Evolutionary conservation across 2,329 filamentous ascomycete genomes (phyloP).

Genomic region (Calonectria fujianensis): DNA sequence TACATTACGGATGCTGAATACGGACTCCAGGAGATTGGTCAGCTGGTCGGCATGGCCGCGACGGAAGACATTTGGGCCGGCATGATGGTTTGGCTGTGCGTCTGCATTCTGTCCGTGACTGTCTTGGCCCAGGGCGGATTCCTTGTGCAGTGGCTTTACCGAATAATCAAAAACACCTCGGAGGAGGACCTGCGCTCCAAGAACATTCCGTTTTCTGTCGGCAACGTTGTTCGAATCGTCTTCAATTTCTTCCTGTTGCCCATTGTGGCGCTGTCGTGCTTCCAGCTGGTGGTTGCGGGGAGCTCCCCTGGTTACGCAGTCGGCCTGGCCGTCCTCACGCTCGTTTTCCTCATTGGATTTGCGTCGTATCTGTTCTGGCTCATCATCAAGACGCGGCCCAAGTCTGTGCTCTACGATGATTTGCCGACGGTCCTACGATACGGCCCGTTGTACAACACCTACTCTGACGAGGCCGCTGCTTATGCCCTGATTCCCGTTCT

Average conservation of each 20-base stretch:
- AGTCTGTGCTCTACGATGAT: constrained; percentile 94
- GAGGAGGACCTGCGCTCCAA: constrained; percentile 94
- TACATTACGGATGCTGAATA: constrained; percentile 87
- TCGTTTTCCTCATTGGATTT: constrained; percentile 83
- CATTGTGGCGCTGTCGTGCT: constrained; percentile 89
- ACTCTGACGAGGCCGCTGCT: constrained; percentile 92
- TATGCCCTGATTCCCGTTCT: constrained; percentile 93
- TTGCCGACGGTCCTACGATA: constrained; percentile 92
- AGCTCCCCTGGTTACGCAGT: constrained; percentile 82
- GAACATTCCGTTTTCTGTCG: constrained; percentile 90
- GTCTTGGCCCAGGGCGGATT: constrained; percentile 86
- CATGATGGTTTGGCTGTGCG: constrained; percentile 92
- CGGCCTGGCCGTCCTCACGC: constrained; percentile 83
- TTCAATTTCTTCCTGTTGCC: constrained; percentile 96
- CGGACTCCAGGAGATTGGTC: constrained; percentile 86
- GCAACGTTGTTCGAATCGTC: constrained; percentile 87
- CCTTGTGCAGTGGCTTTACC: constrained; percentile 83
- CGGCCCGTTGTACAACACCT: constrained; percentile 97
- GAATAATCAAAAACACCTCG: constrained; percentile 80
- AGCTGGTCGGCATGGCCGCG: constrained; percentile 86
- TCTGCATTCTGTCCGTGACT: constrained; percentile 81
- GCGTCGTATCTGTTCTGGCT: constrained; percentile 87
- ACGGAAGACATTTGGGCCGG: constrained; percentile 92
- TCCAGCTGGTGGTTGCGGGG: constrained; percentile 87
- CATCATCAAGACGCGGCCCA: constrained; percentile 86